Percentiles rank a stretch among this genome's conserved stretches.
Conservation (phyloP, 2,329 filamentous ascomycete species). For the Fusarium hainanense region DNA sequence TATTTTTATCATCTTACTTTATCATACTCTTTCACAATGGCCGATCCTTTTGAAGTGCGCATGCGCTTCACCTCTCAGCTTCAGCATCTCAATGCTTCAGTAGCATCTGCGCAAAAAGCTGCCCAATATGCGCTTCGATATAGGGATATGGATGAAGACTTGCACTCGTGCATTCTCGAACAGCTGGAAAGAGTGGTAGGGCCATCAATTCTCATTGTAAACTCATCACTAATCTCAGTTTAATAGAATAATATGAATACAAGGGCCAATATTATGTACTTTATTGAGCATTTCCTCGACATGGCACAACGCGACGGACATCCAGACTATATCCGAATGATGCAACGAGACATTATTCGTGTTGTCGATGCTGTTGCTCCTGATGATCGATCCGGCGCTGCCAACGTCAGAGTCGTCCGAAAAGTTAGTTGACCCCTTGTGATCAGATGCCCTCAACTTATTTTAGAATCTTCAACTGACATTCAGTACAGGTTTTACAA, state of each 20-base stretch:
- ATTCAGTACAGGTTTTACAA: slow-evolving; percentile 67
- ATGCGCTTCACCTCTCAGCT: slow-evolving; percentile 95
- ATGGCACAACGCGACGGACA: slow-evolving; percentile 81
- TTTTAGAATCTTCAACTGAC: slow-evolving; percentile 26
- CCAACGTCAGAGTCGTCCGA: slow-evolving; percentile 92
- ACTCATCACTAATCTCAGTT: slow-evolving; percentile 18
- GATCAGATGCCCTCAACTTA: neutral
- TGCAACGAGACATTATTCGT: slow-evolving; percentile 90
- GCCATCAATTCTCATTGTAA: neutral
- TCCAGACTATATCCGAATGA: slow-evolving; percentile 88
- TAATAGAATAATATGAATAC: slow-evolving; percentile 91
- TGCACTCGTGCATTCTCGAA: slow-evolving; percentile 97
- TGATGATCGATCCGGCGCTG: slow-evolving; percentile 85
- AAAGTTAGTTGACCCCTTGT: slow-evolving; percentile 65
- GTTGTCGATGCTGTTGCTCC: slow-evolving; percentile 94
- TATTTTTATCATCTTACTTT: neutral
- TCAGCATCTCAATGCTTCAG: slow-evolving; percentile 89
- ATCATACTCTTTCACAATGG: slow-evolving; percentile 55
- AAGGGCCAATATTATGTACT: slow-evolving; percentile 98
- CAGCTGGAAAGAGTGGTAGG: slow-evolving; percentile 80
- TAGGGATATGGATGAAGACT: slow-evolving; percentile 93
- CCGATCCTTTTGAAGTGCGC: slow-evolving; percentile 96
- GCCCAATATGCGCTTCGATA: slow-evolving; percentile 96
- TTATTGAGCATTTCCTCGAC: slow-evolving; percentile 95
- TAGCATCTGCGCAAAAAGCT: slow-evolving; percentile 89